Evolutionary conservation across 305 asterid genomes (phyloP).

Genomic region (Solanum chacoense): DNA sequence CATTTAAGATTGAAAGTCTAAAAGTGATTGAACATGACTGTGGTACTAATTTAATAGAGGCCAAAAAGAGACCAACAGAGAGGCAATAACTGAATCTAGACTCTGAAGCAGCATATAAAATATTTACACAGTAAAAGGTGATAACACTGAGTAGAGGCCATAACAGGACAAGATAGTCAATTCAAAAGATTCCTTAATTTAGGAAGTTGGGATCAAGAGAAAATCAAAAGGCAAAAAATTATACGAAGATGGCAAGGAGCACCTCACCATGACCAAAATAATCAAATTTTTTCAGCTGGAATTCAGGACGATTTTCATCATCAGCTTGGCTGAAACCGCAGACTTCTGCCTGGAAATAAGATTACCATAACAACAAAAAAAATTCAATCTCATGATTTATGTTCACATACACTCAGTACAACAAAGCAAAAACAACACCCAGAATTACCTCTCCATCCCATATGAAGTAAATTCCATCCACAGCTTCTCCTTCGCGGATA

Average conservation of each 20-base stretch:
- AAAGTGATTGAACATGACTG: neutral
- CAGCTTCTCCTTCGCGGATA: constrained; percentile 72
- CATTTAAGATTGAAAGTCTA: neutral
- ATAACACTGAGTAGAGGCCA: neutral
- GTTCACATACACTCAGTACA: neutral
- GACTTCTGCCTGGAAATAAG: constrained; percentile 69
- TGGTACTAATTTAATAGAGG: neutral
- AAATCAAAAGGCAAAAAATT: neutral
- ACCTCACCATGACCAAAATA: constrained; percentile 85
- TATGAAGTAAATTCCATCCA: constrained; percentile 73
- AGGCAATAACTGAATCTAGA: neutral
- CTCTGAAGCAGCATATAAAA: neutral
- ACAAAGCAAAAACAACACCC: neutral
- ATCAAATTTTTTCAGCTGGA: constrained; percentile 59
- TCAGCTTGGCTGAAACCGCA: constrained; percentile 54
- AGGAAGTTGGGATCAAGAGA: neutral
- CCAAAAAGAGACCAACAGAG: neutral
- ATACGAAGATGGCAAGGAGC: constrained; percentile 2
- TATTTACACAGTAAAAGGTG: neutral
- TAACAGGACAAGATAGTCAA: neutral
- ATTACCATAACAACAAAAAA: neutral
- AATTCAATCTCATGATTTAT: neutral
- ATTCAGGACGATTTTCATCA: constrained; percentile 51
- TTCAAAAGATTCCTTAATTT: neutral
- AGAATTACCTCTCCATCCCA: constrained; percentile 84